A percentile compares a stretch with the other conserved stretches of the same genome.
Evolutionary conservation across 73 alveolate genomes (phyloP).

Genomic region (Effrenium voratum): DNA sequence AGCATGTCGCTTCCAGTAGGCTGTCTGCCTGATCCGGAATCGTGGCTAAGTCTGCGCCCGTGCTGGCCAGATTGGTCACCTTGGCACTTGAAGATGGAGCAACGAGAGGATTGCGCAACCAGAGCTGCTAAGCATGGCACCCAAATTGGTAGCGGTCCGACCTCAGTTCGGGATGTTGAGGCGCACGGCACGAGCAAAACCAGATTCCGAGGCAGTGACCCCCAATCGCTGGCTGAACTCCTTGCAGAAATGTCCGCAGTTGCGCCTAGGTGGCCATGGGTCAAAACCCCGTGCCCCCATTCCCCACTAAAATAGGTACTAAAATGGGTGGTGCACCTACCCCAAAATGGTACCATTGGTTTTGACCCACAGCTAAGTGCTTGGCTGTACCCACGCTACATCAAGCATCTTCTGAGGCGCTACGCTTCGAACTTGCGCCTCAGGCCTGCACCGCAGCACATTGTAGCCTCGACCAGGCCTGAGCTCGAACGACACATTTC

Average conservation of each 20-base stretch:
- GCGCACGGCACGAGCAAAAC: too few relatives aligned
- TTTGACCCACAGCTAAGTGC: too few relatives aligned
- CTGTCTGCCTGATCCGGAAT: background rate
- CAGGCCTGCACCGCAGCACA: background rate
- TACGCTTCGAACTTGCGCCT: background rate
- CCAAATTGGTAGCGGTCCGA: too few relatives aligned
- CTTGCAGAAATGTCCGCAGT: slow-evolving; percentile 71
- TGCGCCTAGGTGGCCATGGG: background rate
- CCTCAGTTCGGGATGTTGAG: too few relatives aligned
- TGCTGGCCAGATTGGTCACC: slow-evolving; percentile 51
- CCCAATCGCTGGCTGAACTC: slow-evolving; percentile 63
- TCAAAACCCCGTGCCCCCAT: background rate
- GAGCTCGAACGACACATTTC: background rate
- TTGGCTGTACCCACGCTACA: too few relatives aligned
- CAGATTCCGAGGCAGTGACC: background rate
- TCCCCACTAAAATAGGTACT: background rate
- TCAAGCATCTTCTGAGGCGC: too few relatives aligned
- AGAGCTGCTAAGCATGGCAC: too few relatives aligned
- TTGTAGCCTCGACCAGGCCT: background rate
- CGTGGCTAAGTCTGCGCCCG: slow-evolving; percentile 15
- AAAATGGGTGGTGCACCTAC: background rate
- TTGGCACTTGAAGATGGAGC: too few relatives aligned
- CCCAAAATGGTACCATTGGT: too few relatives aligned
- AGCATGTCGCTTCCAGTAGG: too few relatives aligned
- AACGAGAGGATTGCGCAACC: too few relatives aligned